Base-by-base conservation (phyloP, 805 yeast species). In the Pichia cabralensis region DNA sequence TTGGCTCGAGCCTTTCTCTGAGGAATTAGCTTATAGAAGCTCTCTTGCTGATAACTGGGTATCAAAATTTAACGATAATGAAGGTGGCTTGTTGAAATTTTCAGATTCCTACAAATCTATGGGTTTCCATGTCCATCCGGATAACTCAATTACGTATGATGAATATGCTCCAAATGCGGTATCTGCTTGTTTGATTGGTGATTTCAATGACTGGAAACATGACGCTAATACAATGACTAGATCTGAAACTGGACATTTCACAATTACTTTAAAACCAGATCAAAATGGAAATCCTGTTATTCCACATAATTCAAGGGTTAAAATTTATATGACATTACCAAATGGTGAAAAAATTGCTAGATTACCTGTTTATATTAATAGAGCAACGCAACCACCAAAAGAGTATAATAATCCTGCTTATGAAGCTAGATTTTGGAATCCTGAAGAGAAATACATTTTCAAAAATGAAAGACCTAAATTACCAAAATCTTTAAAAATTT, bases 391-490 rank as follows among this genome's bases (percentile, higher is more conserved):
- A 47, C 80, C 86, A 2, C 65, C 72, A 15, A 70, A 67, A 36
- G 76, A 68, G 33, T 60, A 56, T 35, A 56, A 53, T 41, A 65
- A 34, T 49, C 55, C 42, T 62, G 52, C 69, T 28, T 89, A 82
- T 53, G 96, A 92, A 45, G 94, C 89, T 7, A 66, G 94, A 35
- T 89, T 84, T 57, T 89, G 97, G 97, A 83, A 89, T 55, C 96
- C 96, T 1, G 36, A 45, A 0, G 22, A 40, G 1, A 42, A 61
- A 17, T 83, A 84, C 54, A 35, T 48, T 19, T 84, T 82, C 62
- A 69, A 77, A 54, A 56, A 83, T 54, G 34, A 56, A 23, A 65
- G 94, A 44, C 96, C 96, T 0, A 48, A 50, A 8, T 59, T 72
- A 21, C 69, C 67, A 1, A 60, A 57, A 27, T 69, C 74, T 9